A percentile compares a stretch with the other conserved stretches of the same genome.
Evolutionary conservation across 371 early-diverging fungal species (phyloP).

Genomic region (Zychaea mexicana): DNA sequence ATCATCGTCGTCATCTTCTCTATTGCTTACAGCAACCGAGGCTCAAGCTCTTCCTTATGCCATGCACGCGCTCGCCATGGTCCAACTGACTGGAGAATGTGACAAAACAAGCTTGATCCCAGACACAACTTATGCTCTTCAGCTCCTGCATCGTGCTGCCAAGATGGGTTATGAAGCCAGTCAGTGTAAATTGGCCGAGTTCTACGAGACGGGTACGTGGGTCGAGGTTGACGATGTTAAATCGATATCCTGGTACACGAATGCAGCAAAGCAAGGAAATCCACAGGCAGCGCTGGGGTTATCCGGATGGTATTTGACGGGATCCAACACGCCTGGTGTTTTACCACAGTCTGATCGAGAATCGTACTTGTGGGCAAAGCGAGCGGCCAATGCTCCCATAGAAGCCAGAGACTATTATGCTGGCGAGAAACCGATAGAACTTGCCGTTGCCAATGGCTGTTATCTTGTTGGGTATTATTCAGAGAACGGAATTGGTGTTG

Average conservation of each 20-base stretch:
- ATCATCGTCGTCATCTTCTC: background rate
- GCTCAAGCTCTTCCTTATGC: slow-evolving; percentile 78
- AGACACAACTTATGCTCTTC: slow-evolving; percentile 82
- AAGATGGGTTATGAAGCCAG: slow-evolving; percentile 88
- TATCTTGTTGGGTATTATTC: slow-evolving; percentile 82
- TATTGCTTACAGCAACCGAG: slow-evolving; percentile 61
- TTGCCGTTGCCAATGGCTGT: slow-evolving; percentile 70
- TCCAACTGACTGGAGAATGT: slow-evolving; percentile 73
- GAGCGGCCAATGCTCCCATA: slow-evolving; percentile 43
- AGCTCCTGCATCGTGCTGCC: slow-evolving; percentile 85
- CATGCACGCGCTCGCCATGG: slow-evolving; percentile 84
- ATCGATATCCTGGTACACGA: slow-evolving; percentile 96
- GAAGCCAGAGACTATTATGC: slow-evolving; percentile 16
- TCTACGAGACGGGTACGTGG: slow-evolving; percentile 89
- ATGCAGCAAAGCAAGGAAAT: slow-evolving; percentile 83
- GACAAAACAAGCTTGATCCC: slow-evolving; percentile 65
- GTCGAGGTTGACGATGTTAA: slow-evolving; percentile 79
- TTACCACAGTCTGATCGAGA: slow-evolving; percentile 81
- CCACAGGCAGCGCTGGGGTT: slow-evolving; percentile 83
- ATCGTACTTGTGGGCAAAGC: slow-evolving; percentile 79
- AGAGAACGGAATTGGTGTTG: slow-evolving; percentile 73
- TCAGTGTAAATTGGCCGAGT: slow-evolving; percentile 87
- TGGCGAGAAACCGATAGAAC: background rate
- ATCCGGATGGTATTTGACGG: slow-evolving; percentile 90
- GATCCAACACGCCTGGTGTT: slow-evolving; percentile 62